These are phyloP conservation scores for Cladosporium sp. DNA, from an alignment of 2,329 filamentous ascomycete genomes.

Conservation along the genomic window DNA sequence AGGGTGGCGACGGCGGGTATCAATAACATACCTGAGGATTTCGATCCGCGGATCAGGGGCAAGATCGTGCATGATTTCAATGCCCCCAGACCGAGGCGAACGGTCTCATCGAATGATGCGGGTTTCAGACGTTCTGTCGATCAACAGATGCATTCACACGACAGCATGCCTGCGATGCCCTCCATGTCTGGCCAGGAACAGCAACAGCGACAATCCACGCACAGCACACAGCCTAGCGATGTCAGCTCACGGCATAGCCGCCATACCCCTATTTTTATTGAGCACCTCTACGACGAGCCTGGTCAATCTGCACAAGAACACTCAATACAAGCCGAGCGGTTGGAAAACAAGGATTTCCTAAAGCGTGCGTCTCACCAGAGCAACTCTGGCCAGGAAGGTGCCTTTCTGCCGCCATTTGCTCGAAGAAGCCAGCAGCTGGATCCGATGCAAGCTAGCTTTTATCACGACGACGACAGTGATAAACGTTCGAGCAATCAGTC, in stretches of 20 bases:
- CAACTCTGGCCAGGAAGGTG: slow-evolving; percentile 24
- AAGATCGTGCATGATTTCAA: slow-evolving; percentile 61
- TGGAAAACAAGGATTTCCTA: slow-evolving; percentile 45
- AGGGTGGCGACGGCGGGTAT: slow-evolving; percentile 48
- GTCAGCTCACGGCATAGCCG: slow-evolving; percentile 25
- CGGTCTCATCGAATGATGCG: slow-evolving; percentile 16
- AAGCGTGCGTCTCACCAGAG: slow-evolving; percentile 33
- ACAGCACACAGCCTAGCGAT: slow-evolving; percentile 2
- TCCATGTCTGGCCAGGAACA: not conserved
- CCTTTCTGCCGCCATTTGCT: slow-evolving; percentile 29
- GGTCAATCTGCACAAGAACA: slow-evolving; percentile 35
- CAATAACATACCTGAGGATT: slow-evolving; percentile 50
- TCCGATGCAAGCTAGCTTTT: slow-evolving; percentile 22
- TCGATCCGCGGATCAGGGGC: slow-evolving; percentile 57
- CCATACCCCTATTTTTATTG: slow-evolving; percentile 55
- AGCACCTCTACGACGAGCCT: slow-evolving; percentile 53
- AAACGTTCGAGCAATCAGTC: slow-evolving; percentile 24
- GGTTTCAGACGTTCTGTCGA: slow-evolving; percentile 68
- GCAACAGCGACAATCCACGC: slow-evolving; percentile 1
- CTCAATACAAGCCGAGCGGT: slow-evolving; percentile 41
- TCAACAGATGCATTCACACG: slow-evolving; percentile 77
- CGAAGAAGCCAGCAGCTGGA: slow-evolving; percentile 29
- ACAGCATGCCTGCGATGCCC: slow-evolving; percentile 7
- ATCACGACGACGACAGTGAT: slow-evolving; percentile 20
- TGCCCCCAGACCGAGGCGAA: slow-evolving; percentile 47